A percentile compares a stretch with the other conserved stretches of the same genome.
phyloP scores from a whole-genome alignment of 495 filamentous ascomycete species.

The Elaphomyces granulatus region DNA sequence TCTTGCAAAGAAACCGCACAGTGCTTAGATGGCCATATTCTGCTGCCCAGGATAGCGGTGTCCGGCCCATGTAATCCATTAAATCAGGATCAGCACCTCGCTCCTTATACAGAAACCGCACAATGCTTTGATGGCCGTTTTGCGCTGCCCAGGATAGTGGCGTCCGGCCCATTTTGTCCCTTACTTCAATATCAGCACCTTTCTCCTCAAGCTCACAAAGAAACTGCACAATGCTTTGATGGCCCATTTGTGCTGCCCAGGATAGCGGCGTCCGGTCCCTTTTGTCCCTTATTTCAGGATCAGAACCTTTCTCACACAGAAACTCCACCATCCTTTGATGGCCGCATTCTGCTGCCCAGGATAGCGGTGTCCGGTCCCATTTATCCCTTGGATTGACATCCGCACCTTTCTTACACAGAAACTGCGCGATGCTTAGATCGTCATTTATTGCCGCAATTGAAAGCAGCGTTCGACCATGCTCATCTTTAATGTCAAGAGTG shows the following conservation, averaged over 20 bases:
- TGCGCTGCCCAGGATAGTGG: neutral
- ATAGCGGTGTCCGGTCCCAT: no score
- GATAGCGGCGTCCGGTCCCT: neutral
- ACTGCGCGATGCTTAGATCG: no score
- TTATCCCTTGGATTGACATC: no score
- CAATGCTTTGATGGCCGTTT: neutral
- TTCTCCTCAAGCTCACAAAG: no score
- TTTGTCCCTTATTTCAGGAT: neutral
- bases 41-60: slow-evolving; percentile 10
- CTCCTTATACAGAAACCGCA: neutral
- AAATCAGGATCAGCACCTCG: slow-evolving; percentile 5
- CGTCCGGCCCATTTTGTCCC: neutral
- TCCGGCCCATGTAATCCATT: slow-evolving; percentile 8
- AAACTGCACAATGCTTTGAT: neutral
- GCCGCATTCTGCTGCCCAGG: slow-evolving; percentile 8
- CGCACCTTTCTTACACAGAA: no score
- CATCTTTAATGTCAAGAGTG: slow-evolving; percentile 1
- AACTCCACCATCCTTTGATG: no score
- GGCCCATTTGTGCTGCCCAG: neutral
- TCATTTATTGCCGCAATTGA: no score
- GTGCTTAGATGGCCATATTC: slow-evolving; percentile 6
- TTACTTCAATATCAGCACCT: neutral
- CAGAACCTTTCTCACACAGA: no score
- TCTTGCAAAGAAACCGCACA: slow-evolving; percentile 5
- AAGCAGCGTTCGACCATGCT: slow-evolving; percentile 9